Evolutionary conservation across 2,329 filamentous ascomycete genomes (phyloP), one percentile per base, ranked within the genome.

Genomic region (Esteya vermicola): DNA sequence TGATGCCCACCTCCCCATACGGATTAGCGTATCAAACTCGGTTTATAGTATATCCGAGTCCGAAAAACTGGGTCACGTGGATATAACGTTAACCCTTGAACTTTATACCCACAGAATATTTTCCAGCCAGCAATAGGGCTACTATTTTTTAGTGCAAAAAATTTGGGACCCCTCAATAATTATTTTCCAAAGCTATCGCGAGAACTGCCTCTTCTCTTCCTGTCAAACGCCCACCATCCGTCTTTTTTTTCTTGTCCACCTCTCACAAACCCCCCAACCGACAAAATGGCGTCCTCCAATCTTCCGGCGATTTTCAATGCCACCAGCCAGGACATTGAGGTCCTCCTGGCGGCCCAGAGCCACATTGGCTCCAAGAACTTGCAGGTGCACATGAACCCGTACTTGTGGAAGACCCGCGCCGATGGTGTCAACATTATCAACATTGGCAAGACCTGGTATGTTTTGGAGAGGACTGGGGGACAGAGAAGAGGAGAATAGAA

Each of bases 401-500:
- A 98, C 77, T 81, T 98, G 61, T 98, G 89, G 89, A 98, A 98
- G 83, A 94, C 86, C 65, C 85, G 91, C 63, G 81, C 85, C 53
- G 93, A 98, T 60, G 91, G 91, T 70, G 81, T 98, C 73, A 98
- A 98, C 67, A 78, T 98, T 54, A 76, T 98, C 68, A 98, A 98
- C 81, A 85, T 98, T 68, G 88, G 89, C 75, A 98, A 98, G 85
- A 98, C 91, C 70, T 98, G 88, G 86, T 93, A 80, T 53, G 81
- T 64, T 23, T 21, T 16, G 20, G 36, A n/a, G 16, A 5, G 25
- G 28, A 10, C 19, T 12, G 16, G 9, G 19, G 31, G 31, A 21
- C 20, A 13, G n/a, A 19, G 16, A 33, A 20, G 20, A 12, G 4
- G 34, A 39, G 23, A 40, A 6, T 13, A 14, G 16, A 35, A 38